These are phyloP conservation scores for Tuber calosporum DNA, from an alignment of 495 filamentous ascomycete species.

Conservation along the genomic window DNA sequence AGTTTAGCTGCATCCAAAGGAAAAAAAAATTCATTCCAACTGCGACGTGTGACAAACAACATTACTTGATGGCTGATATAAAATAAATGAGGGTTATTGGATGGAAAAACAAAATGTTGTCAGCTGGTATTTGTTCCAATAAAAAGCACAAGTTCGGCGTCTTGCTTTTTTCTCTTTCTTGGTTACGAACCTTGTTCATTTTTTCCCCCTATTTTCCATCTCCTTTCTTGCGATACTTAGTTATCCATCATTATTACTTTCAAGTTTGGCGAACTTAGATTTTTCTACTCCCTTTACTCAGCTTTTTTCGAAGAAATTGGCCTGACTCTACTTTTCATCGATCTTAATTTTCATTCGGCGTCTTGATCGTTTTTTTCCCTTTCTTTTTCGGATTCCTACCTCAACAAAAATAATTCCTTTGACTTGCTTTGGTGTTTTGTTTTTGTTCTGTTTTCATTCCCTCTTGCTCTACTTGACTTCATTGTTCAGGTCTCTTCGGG, in stretches of 20 bases:
- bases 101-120: background rate
- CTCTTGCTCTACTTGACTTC: background rate
- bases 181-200: background rate
- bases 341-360: background rate
- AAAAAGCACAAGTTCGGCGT: slow-evolving; percentile 22
- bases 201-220: slow-evolving; percentile 7
- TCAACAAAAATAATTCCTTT: slow-evolving; percentile 30
- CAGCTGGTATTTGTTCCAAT: slow-evolving; percentile 11
- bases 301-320: slow-evolving; percentile 2
- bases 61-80: slow-evolving; percentile 4
- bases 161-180: slow-evolving; percentile 8
- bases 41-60: slow-evolving; percentile 1
- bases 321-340: background rate
- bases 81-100: background rate
- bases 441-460: background rate
- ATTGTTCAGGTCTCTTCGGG: background rate
- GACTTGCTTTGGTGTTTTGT: slow-evolving; percentile 7
- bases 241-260: slow-evolving; percentile 1
- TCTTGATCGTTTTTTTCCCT: background rate
- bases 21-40: slow-evolving; percentile 10
- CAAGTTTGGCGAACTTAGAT: slow-evolving; percentile 27
- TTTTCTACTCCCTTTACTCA: slow-evolving; percentile 14
- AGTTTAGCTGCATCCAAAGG: slow-evolving; percentile 5
- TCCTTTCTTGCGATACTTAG: slow-evolving; percentile 7
- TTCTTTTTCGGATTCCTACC: background rate